Percentiles rank a stretch among this genome's conserved stretches.
phyloP scores from a whole-genome alignment of 768 basidiomycete species.

The Phylloporus arenicola region DNA sequence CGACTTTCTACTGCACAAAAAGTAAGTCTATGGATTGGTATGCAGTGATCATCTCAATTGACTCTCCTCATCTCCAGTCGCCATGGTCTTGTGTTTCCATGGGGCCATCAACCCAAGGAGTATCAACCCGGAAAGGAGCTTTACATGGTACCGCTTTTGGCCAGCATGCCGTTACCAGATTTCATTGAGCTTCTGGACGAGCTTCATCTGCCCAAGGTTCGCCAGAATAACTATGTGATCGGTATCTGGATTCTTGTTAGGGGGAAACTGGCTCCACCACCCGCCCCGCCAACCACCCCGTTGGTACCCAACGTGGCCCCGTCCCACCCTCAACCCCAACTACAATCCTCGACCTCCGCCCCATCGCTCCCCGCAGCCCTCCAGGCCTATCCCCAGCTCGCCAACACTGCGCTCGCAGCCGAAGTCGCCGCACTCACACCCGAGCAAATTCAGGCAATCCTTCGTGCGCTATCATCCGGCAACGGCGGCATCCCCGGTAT shows the following conservation, averaged over 20 bases:
- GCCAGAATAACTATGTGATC: slow-evolving; percentile 64
- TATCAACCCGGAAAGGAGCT: slow-evolving; percentile 76
- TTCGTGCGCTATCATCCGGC: slow-evolving; percentile 49
- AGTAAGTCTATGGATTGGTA: slow-evolving; percentile 40
- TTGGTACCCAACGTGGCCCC: slow-evolving; percentile 2
- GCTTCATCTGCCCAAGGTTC: slow-evolving; percentile 57
- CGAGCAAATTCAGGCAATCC: slow-evolving; percentile 67
- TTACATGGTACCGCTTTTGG: slow-evolving; percentile 74
- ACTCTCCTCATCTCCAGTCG: slow-evolving; percentile 45
- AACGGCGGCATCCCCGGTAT: slow-evolving; percentile 31
- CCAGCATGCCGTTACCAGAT: slow-evolving; percentile 68
- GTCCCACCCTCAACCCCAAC: slow-evolving; percentile 14
- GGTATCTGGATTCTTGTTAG: slow-evolving; percentile 84
- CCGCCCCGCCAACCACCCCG: slow-evolving; percentile 20
- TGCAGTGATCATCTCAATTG: slow-evolving; percentile 8
- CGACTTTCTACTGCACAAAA: slow-evolving; percentile 66
- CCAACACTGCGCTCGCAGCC: slow-evolving; percentile 54
- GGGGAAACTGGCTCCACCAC: slow-evolving; percentile 60
- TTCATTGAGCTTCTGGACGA: slow-evolving; percentile 81
- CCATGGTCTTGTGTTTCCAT: slow-evolving; percentile 82
- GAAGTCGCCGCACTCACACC: slow-evolving; percentile 72
- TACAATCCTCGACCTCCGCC: slow-evolving; percentile 8
- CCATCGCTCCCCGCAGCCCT: slow-evolving; percentile 21
- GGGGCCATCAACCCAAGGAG: slow-evolving; percentile 72
- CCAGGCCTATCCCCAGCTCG: slow-evolving; percentile 33